phyloP scores from a whole-genome alignment of 2,329 filamentous ascomycete genomes.

The Penicillium sp. region DNA sequence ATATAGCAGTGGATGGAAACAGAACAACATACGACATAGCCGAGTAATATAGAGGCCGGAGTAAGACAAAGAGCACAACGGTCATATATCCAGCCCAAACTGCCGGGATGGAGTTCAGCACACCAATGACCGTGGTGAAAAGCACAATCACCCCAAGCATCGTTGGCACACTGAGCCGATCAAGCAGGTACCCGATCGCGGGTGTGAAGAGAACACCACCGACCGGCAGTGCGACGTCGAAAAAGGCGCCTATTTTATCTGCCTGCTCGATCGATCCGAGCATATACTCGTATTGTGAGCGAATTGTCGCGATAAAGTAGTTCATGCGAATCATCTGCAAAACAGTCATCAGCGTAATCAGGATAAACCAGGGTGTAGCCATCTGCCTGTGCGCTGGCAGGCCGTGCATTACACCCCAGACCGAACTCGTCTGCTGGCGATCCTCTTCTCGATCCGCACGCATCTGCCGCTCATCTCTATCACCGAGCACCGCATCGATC shows the following conservation, averaged over 20 bases:
- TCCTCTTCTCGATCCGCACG: slow-evolving; percentile 63
- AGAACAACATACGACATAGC: slow-evolving; percentile 63
- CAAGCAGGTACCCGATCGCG: slow-evolving; percentile 78
- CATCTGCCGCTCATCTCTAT: slow-evolving; percentile 58
- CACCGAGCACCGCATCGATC: slow-evolving; percentile 69
- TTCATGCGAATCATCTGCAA: slow-evolving; percentile 81
- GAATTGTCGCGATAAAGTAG: slow-evolving; percentile 86
- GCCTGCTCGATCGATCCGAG: slow-evolving; percentile 63
- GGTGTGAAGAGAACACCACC: slow-evolving; percentile 80
- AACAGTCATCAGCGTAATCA: slow-evolving; percentile 79
- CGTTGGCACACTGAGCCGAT: slow-evolving; percentile 70
- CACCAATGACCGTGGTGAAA: slow-evolving; percentile 70
- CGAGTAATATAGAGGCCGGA: slow-evolving; percentile 88
- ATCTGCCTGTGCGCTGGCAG: slow-evolving; percentile 70
- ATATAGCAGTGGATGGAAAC: neutral
- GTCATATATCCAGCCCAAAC: slow-evolving; percentile 68
- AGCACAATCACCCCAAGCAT: slow-evolving; percentile 70
- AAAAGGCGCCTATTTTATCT: slow-evolving; percentile 74
- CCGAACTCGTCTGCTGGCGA: slow-evolving; percentile 69
- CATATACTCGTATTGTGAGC: slow-evolving; percentile 77
- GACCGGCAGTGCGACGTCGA: slow-evolving; percentile 76
- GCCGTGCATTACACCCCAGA: slow-evolving; percentile 82
- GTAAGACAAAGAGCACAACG: slow-evolving; percentile 77
- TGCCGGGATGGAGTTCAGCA: slow-evolving; percentile 71
- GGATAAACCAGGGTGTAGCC: slow-evolving; percentile 75